Evolutionary conservation across 2,329 filamentous ascomycete species (phyloP), one percentile per base, ranked within the genome.

Genomic region (Myrmaecium sp.): DNA sequence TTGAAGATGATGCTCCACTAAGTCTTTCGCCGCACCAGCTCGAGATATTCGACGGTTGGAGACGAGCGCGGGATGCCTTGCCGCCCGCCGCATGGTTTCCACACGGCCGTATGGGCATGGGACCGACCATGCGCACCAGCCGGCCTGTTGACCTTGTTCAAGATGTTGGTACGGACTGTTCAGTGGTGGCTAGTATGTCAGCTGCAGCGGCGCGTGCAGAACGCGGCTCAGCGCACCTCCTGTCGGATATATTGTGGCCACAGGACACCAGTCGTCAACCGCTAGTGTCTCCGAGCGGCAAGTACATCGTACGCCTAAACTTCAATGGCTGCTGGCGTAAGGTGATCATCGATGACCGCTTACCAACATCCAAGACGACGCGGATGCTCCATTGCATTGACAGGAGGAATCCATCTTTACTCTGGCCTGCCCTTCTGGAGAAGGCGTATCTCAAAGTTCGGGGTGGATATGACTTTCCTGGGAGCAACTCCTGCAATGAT

Each of bases 381-480:
- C 69, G 83, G 16, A 71, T 77, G 5, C 66, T 98, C 3, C 83
- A 92, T 48, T 84, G 95, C 6, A 67, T 91, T 23, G 86, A 95
- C 41, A 69, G 82, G 18, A 74, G 74, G 21, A 83, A 93, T 36
- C 76, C 79, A 4, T 62, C 57, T n/a, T 60, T 91, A 9, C 55
- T 95, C 9, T 95, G 86, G 83, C 89, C 89, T 5, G 83, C 86
- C 2, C 61, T 98, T 4, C 58, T 95, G 10, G 89, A 98, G 47
- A 98, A 98, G 46, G 89, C 89, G 0, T 98, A 98, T 40, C 60
- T 98, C 2, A 98, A 95, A 56, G 71, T 95, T 7, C 70, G 86
- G 30, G 89, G 89, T 15, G 89, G 89, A 17, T 98, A 98, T 47
- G 84, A 98, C 44, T 98, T 98, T 37, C 86, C 89, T 0, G 89